A percentile compares a stretch with the other conserved stretches of the same genome.
These are phyloP conservation scores for Claviceps fusiformis DNA, from an alignment of 2,329 filamentous ascomycete species.

Conservation along the genomic window DNA sequence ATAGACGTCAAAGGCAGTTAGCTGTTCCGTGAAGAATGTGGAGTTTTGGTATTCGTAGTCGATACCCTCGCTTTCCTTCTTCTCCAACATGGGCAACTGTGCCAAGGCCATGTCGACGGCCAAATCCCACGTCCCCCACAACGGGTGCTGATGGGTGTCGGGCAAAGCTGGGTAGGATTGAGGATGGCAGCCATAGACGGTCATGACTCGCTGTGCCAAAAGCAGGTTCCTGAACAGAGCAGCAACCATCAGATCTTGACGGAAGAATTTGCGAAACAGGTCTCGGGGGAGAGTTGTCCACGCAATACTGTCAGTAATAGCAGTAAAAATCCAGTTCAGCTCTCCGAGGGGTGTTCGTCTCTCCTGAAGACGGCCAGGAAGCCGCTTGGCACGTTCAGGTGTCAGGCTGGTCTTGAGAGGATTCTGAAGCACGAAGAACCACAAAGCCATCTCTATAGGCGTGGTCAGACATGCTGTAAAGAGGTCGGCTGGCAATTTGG, in stretches of 20 bases:
- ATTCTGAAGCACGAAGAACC: conserved; percentile 93
- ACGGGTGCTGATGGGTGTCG: conserved; percentile 82
- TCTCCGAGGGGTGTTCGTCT: conserved; percentile 87
- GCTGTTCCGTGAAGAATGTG: conserved; percentile 89
- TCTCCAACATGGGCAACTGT: conserved; percentile 77
- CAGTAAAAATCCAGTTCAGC: conserved; percentile 98
- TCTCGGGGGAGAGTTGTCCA: conserved; percentile 90
- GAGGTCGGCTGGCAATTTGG: conserved; percentile 80
- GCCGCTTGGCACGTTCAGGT: conserved; percentile 72
- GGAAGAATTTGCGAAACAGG: conserved; percentile 90
- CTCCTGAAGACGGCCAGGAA: conserved; percentile 85
- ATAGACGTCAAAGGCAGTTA: conserved; percentile 95
- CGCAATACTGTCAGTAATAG: conserved; percentile 95
- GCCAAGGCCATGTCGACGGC: conserved; percentile 90
- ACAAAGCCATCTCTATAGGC: conserved; percentile 91
- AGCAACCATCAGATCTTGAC: conserved; percentile 98
- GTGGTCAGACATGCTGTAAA: conserved; percentile 95
- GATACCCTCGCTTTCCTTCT: conserved; percentile 55
- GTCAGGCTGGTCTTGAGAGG: conserved; percentile 56
- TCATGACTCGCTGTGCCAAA: conserved; percentile 88
- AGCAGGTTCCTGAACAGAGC: conserved; percentile 94
- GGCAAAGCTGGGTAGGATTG: conserved; percentile 86
- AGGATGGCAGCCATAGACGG: conserved; percentile 88
- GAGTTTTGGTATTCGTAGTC: conserved; percentile 93
- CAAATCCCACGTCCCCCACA: conserved; percentile 97